These are phyloP conservation scores for Lasiodiplodia theobromae DNA, from an alignment of 2,329 filamentous ascomycete genomes.

Conservation along the genomic window DNA sequence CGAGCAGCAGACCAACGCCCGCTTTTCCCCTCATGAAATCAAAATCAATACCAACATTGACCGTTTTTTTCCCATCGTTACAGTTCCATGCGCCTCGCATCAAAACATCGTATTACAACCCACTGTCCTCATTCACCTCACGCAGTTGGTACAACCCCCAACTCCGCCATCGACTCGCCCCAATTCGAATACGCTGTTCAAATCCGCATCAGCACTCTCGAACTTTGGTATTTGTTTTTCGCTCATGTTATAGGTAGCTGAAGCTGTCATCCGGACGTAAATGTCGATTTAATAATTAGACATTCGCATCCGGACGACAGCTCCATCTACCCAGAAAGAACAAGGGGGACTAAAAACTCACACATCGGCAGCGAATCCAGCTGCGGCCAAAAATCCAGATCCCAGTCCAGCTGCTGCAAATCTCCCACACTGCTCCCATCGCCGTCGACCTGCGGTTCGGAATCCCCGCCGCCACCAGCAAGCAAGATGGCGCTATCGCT, in stretches of 20 bases:
- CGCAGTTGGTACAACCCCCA: slow-evolving; percentile 8
- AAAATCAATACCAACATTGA: too few relatives aligned
- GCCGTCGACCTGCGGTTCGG: not conserved
- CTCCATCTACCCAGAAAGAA: not conserved
- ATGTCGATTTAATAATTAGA: too few relatives aligned
- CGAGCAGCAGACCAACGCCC: too few relatives aligned
- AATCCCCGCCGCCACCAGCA: not conserved
- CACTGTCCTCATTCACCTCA: not conserved
- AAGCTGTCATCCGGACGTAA: too few relatives aligned
- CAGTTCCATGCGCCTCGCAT: too few relatives aligned
- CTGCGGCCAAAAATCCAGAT: slow-evolving; percentile 25
- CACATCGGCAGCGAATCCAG: slow-evolving; percentile 27
- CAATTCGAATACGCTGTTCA: slow-evolving; percentile 8
- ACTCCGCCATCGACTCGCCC: slow-evolving; percentile 12
- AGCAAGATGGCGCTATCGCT: slow-evolving; percentile 3
- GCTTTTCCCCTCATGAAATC: too few relatives aligned
- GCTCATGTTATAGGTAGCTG: too few relatives aligned
- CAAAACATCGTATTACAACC: not conserved
- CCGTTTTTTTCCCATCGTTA: too few relatives aligned
- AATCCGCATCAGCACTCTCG: not conserved
- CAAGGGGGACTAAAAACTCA: not conserved
- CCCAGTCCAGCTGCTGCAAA: slow-evolving; percentile 16
- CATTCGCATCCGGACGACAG: too few relatives aligned
- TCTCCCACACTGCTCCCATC: slow-evolving; percentile 5
- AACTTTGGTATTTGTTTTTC: too few relatives aligned